Evolutionary conservation across 768 basidiomycete genomes (phyloP).

Genomic region (Cubamyces lactineus): DNA sequence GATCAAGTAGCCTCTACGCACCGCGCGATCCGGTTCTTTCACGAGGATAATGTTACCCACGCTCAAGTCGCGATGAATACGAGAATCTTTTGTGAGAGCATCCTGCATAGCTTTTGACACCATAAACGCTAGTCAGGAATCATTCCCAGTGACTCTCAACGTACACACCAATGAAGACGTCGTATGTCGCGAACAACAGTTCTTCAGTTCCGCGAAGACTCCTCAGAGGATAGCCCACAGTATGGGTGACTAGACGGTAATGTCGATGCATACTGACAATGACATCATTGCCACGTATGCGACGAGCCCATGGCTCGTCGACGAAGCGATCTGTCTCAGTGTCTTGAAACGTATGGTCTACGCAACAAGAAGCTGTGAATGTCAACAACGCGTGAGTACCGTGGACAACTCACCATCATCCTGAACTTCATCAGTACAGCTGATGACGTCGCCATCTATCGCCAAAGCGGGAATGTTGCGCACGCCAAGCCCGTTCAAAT

Average conservation of each 20-base stretch:
- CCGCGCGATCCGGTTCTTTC: too few species aligned
- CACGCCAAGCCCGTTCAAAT: conserved; percentile 1
- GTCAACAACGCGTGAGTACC: background rate
- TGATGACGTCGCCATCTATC: conserved; percentile 8
- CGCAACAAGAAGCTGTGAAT: background rate
- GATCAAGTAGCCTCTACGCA: conserved; percentile 6
- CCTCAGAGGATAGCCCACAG: background rate
- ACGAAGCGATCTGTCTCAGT: background rate
- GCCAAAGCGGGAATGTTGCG: conserved; percentile 4
- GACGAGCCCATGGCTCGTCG: background rate
- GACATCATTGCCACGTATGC: background rate
- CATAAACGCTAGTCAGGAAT: background rate
- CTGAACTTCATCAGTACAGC: background rate
- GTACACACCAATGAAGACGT: conserved; percentile 4
- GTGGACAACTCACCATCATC: background rate
- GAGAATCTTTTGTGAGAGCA: conserved; percentile 3
- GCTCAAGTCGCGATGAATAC: conserved; percentile 14
- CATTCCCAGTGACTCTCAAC: too few species aligned
- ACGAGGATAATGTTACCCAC: conserved; percentile 12
- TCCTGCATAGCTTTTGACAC: conserved; percentile 8
- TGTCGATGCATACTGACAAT: background rate
- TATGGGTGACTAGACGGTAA: background rate
- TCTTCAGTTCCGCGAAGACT: conserved; percentile 10
- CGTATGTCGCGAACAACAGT: background rate
- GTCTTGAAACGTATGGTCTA: background rate